Evolutionary conservation across 2,329 filamentous ascomycete species (phyloP).

Genomic region (Allantophomopsis lycopodina): DNA sequence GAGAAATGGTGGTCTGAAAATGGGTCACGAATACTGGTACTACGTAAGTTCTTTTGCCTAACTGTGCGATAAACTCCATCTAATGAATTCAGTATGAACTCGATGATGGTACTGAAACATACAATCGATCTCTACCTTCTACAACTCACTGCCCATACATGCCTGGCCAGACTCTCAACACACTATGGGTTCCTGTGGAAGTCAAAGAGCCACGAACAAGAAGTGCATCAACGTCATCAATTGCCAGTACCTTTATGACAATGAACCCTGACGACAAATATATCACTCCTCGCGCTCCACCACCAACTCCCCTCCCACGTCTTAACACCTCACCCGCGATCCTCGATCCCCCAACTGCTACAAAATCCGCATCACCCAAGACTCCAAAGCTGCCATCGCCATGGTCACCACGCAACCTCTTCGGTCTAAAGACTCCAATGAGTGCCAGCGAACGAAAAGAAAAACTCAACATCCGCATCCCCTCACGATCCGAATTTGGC

Average conservation of each 20-base stretch:
- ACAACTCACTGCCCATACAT: conserved; percentile 75
- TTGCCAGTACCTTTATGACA: conserved; percentile 50
- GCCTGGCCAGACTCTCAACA: conserved; percentile 78
- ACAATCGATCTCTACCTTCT: conserved; percentile 57
- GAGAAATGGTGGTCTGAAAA: conserved; percentile 70
- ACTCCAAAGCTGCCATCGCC: conserved; percentile 1
- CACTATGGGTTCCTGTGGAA: conserved; percentile 68
- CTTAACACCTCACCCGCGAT: conserved; percentile 27
- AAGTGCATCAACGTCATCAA: conserved; percentile 51
- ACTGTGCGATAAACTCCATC: neutral
- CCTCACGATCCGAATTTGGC: conserved; percentile 4
- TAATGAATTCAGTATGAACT: conserved; percentile 56
- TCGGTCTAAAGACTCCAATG: conserved; percentile 11
- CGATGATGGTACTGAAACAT: conserved; percentile 62
- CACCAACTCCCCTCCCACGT: conserved; percentile 29
- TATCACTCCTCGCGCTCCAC: conserved; percentile 48
- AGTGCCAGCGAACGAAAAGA: conserved; percentile 3
- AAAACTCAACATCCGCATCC: conserved; percentile 11
- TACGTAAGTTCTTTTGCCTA: conserved; percentile 48
- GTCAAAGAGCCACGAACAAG: conserved; percentile 39
- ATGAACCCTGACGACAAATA: conserved; percentile 71
- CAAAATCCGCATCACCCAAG: conserved; percentile 3
- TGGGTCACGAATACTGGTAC: conserved; percentile 92
- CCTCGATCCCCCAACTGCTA: conserved; percentile 13
- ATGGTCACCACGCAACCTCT: conserved; percentile 15